A percentile compares a stretch with the other conserved stretches of the same genome.
Conservation (phyloP, 495 filamentous ascomycete genomes). For the Venustampulla echinocandica region DNA sequence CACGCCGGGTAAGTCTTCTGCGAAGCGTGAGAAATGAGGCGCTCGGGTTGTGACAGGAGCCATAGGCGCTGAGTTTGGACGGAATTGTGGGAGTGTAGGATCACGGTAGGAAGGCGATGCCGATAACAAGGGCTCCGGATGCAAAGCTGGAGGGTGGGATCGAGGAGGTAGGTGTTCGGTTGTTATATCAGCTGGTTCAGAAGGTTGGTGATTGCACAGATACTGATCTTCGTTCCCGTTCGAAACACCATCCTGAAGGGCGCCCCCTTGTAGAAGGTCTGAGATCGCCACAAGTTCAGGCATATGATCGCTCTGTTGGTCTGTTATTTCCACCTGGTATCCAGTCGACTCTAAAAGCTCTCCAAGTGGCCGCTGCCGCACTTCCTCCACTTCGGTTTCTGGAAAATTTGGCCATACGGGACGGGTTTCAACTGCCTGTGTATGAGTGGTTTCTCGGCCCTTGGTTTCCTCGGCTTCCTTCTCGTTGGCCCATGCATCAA, state of each 20-base stretch:
- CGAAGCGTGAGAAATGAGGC: conserved; percentile 2
- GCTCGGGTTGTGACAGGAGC: no score
- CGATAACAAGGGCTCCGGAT: background rate
- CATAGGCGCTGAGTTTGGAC: conserved; percentile 35
- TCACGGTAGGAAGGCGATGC: conserved; percentile 34
- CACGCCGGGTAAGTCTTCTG: background rate
- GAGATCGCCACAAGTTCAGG: background rate
- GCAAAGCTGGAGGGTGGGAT: background rate
- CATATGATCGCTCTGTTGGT: background rate
- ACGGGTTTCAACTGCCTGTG: background rate
- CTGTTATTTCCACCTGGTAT: conserved; percentile 6
- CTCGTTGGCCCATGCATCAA: conserved; percentile 17
- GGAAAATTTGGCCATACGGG: conserved; percentile 16
- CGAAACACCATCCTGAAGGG: background rate
- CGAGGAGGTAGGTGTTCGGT: background rate
- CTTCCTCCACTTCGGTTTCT: conserved; percentile 22
- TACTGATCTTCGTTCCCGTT: background rate
- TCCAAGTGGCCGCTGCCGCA: conserved; percentile 11
- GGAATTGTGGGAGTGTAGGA: conserved; percentile 64
- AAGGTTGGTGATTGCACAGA: background rate
- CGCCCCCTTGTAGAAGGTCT: background rate
- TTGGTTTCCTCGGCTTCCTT: conserved; percentile 5
- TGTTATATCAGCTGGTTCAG: background rate
- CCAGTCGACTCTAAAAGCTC: conserved; percentile 18
- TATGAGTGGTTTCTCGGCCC: background rate